Evolutionary conservation across 495 filamentous ascomycete species (phyloP).

Genomic region (Amorphotheca resinae): DNA sequence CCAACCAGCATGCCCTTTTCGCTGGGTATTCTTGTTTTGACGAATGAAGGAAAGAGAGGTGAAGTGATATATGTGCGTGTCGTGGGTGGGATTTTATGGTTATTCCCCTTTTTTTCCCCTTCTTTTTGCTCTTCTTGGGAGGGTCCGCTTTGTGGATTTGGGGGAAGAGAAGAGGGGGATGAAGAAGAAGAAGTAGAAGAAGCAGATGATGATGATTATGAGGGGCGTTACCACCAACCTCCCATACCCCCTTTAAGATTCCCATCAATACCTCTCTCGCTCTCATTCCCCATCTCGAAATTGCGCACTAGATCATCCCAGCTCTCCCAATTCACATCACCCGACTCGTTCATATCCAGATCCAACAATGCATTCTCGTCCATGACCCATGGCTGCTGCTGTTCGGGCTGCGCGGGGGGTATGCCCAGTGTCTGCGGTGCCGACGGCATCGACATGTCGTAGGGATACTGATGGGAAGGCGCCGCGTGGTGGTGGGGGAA

Average conservation of each 20-base stretch:
- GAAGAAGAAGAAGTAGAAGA: too few relatives aligned
- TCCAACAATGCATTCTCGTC: conserved; percentile 10
- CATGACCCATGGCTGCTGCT: conserved; percentile 13
- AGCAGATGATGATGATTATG: too few relatives aligned
- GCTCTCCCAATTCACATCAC: conserved; percentile 15
- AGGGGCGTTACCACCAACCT: conserved; percentile 15
- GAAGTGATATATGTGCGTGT: too few relatives aligned
- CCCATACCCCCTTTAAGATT: conserved; percentile 15
- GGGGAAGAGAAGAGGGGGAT: too few relatives aligned
- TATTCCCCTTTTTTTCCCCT: too few relatives aligned
- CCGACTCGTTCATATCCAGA: conserved; percentile 14
- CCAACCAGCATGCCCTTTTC: too few relatives aligned
- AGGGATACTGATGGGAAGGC: neutral
- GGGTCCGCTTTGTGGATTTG: too few relatives aligned
- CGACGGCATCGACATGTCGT: conserved; percentile 3
- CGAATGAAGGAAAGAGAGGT: too few relatives aligned
- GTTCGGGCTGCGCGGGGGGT: neutral
- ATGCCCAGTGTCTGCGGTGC: conserved; percentile 1
- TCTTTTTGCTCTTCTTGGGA: too few relatives aligned
- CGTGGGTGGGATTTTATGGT: too few relatives aligned
- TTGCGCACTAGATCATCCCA: conserved; percentile 21
- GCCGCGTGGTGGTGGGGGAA: neutral
- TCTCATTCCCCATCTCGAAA: conserved; percentile 15
- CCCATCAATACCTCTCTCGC: neutral
- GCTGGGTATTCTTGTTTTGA: too few relatives aligned